Conservation (phyloP, 768 basidiomycete genomes). For the Tricholoma sp. region DNA sequence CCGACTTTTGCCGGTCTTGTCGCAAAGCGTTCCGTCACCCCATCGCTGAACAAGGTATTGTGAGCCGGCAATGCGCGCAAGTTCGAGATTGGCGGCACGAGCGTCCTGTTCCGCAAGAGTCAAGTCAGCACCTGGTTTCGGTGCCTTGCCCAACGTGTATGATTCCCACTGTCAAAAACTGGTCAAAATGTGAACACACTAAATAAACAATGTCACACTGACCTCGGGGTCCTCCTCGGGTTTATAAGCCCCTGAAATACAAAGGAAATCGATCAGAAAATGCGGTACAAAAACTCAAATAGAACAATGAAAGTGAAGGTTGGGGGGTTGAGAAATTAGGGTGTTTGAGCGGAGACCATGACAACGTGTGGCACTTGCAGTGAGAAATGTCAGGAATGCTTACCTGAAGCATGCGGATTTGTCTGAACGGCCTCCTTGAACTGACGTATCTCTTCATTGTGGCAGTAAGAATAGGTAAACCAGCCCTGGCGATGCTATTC, state of each 20-base stretch:
- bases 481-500: constrained; percentile 78
- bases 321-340: constrained; percentile 3
- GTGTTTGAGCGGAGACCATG: constrained; percentile 4
- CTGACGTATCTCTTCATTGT: constrained; percentile 92
- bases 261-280: constrained; percentile 11
- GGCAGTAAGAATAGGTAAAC: constrained; percentile 98
- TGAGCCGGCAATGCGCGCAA: constrained; percentile 72
- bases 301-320: constrained; percentile 4
- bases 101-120: constrained; percentile 61
- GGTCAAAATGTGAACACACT: constrained; percentile 10
- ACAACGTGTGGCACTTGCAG: background rate
- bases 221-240: constrained; percentile 86
- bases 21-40: constrained; percentile 89
- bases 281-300: background rate
- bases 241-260: constrained; percentile 54
- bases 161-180: constrained; percentile 56
- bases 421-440: constrained; percentile 79
- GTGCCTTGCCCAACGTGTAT: constrained; percentile 73
- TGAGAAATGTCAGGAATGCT: constrained; percentile 15
- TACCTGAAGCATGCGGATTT: constrained; percentile 64
- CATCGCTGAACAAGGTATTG: constrained; percentile 91
- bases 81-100: constrained; percentile 66
- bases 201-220: constrained; percentile 23
- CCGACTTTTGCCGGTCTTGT: constrained; percentile 82
- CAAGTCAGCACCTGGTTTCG: constrained; percentile 60